Conservation (phyloP, 2,329 filamentous ascomycete genomes). For the Beauveria medogensis region DNA sequence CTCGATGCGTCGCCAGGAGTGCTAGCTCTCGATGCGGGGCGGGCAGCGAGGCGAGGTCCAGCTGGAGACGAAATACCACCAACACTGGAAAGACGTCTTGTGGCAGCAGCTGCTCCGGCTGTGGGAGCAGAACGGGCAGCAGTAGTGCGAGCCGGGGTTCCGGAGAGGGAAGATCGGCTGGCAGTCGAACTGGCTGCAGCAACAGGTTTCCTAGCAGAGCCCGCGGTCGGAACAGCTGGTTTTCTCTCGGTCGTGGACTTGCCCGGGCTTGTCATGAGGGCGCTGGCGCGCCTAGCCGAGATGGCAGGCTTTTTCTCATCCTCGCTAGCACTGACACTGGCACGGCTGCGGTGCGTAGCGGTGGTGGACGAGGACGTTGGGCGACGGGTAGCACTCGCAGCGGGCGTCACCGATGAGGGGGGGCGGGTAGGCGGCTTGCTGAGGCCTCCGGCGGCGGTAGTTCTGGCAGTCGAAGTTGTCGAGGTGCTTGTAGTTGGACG, state of each 20-base stretch:
- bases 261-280: constrained; percentile 31
- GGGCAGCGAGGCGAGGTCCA: constrained; percentile 27
- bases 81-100: constrained; percentile 49
- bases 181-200: constrained; percentile 23
- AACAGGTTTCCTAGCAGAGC: constrained; percentile 27
- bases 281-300: constrained; percentile 34
- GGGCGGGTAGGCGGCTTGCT: constrained; percentile 43
- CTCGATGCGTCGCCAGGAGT: constrained; percentile 38
- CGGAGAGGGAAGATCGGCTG: constrained; percentile 22
- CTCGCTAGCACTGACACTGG: constrained; percentile 41
- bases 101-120: constrained; percentile 35
- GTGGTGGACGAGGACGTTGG: constrained; percentile 28
- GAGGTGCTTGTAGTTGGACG: constrained; percentile 25
- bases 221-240: constrained; percentile 25
- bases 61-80: constrained; percentile 28
- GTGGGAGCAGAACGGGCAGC: constrained; percentile 31
- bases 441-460: constrained; percentile 29
- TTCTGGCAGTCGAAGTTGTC: constrained; percentile 22
- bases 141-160: constrained; percentile 25
- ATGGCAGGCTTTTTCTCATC: constrained; percentile 38
- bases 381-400: constrained; percentile 26
- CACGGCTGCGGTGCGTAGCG: constrained; percentile 37
- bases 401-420: constrained; percentile 24
- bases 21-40: constrained; percentile 31
- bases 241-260: constrained; percentile 26